These are phyloP conservation scores for Heterobasidion irregulare DNA, from an alignment of 1,284 basidiomycete species.

Conservation along the genomic window DNA sequence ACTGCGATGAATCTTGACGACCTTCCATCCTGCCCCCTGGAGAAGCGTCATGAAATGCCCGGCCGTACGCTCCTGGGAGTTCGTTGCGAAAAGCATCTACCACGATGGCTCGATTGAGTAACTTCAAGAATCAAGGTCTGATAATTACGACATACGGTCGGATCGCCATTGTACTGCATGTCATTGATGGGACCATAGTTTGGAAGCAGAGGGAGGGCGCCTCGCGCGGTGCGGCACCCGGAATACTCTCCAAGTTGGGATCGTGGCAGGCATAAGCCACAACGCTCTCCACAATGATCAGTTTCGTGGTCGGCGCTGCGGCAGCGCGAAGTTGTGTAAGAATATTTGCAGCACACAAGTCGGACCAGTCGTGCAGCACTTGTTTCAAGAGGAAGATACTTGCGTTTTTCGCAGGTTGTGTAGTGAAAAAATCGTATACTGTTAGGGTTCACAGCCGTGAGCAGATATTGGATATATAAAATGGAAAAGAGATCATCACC, in stretches of 20 bases:
- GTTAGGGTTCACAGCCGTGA: neutral
- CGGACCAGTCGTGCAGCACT: conserved; percentile 20
- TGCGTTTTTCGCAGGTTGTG: conserved; percentile 15
- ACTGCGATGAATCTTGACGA: neutral
- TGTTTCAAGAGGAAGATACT: conserved; percentile 16
- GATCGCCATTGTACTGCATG: neutral
- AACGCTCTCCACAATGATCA: conserved; percentile 19
- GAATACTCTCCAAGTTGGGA: neutral
- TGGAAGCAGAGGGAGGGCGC: neutral
- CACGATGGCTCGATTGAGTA: neutral
- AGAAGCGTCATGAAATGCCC: neutral
- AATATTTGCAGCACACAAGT: conserved; percentile 13
- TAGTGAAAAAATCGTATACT: conserved; percentile 19
- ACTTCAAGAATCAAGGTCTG: neutral
- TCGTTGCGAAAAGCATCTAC: neutral
- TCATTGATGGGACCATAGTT: neutral
- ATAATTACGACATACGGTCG: neutral
- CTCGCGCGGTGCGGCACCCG: conserved; percentile 5
- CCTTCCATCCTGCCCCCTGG: neutral
- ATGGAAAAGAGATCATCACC: neutral
- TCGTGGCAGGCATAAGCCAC: conserved; percentile 12
- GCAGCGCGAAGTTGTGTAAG: conserved; percentile 15
- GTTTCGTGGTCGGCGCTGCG: conserved; percentile 11
- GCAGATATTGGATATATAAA: no score
- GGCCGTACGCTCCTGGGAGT: neutral